Conservation (phyloP, 2,329 filamentous ascomycete genomes). For the Ceratocystis smalleyi region DNA sequence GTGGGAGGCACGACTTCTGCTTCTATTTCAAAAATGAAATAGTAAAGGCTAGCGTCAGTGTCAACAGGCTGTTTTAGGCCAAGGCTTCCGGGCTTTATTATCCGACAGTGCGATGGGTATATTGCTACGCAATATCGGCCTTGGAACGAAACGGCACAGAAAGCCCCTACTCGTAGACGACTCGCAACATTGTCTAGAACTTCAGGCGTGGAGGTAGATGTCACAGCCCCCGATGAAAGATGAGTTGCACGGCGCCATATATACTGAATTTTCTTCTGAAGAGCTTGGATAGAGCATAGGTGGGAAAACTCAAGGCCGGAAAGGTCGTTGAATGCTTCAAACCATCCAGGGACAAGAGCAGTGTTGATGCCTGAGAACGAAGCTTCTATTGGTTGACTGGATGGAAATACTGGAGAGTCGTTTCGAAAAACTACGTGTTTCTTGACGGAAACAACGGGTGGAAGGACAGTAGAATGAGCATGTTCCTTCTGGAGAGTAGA, state of each 20-base stretch:
- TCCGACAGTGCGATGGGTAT: conserved; percentile 25
- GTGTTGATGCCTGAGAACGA: conserved; percentile 5
- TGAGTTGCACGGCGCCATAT: neutral
- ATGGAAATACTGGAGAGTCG: neutral
- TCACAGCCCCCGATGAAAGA: conserved; percentile 17
- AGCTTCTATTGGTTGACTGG: neutral
- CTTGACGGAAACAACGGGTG: neutral
- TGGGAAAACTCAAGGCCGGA: conserved; percentile 24
- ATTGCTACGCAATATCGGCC: conserved; percentile 26
- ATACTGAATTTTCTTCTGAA: conserved; percentile 16
- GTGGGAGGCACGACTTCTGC: conserved; percentile 7
- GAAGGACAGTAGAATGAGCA: neutral
- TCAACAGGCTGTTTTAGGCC: conserved; percentile 16
- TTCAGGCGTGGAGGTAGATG: conserved; percentile 7
- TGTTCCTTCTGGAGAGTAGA: neutral
- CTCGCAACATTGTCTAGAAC: conserved; percentile 23
- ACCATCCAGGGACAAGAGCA: conserved; percentile 19
- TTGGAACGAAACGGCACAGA: conserved; percentile 25
- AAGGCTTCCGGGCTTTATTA: conserved; percentile 22
- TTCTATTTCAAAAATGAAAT: conserved; percentile 26
- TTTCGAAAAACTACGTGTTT: neutral
- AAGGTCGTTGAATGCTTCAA: conserved; percentile 20
- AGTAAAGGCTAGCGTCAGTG: conserved; percentile 22
- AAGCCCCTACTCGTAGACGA: conserved; percentile 25
- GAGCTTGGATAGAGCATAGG: conserved; percentile 24